Base-by-base conservation (phyloP, 192 early-diverging fungal genomes). In the Backusella australiensis region DNA sequence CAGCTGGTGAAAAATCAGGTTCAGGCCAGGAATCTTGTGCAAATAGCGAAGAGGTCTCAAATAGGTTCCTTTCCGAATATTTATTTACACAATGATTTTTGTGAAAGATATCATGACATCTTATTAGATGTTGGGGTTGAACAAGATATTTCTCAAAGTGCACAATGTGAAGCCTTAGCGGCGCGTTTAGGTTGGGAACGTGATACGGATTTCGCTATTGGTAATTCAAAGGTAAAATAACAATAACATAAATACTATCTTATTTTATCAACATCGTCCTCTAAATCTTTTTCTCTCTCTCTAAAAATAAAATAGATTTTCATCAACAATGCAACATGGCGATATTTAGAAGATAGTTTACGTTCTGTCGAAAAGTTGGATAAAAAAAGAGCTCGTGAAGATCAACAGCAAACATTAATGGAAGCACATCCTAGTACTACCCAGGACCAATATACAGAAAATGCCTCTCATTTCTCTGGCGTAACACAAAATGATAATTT, bases 301-400 rank as follows among this genome's bases (percentile, higher is more conserved):
- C 14, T 26, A 15, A 42, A 34, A 67, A 36, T 11, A 11, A 23
- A 67, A 41, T 86, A 92, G 72, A 81, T 93, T 14, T 97, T 91
- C 72, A 76, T 98, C 34, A 88, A 87, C 76, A 95, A 95, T 75
- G 75, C 39, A 8, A 87, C 88, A n/a, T 98, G 96, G 97, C 89
- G 93, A 69, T 86, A 89, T 67, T 87, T 98, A 29, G 97, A 98
- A 79, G 91, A 92, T 75, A 84, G 84, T 29, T 90, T 98, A 72
- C 88, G 92, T 32, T 88, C 85, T 63, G 72, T 83, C 26, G 93
- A 96, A 75, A 88, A 86, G 34, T 85, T 87, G 52, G 87, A 91
- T 42, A 84, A 89, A 81, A 52, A 41, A 32, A 69, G 41, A n/a
- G 52, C 38, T 15, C 49, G 41, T 52, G 71, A 73, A n/a, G 26